Conservation (phyloP, 495 filamentous ascomycete species). For the Elaphomyces granulatus region DNA sequence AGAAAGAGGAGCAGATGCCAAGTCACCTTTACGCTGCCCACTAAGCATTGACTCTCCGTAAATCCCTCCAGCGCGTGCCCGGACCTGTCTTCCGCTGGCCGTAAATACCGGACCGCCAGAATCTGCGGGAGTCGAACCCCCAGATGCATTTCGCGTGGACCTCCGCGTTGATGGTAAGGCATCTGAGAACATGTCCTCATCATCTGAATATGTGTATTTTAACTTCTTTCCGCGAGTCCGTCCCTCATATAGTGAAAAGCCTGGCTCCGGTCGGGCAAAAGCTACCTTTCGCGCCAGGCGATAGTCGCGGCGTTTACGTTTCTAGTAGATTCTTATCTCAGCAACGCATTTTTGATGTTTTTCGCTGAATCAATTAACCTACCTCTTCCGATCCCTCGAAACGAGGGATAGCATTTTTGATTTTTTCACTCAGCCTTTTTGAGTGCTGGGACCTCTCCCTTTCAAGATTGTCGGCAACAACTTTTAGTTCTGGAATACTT, state of each 20-base stretch:
- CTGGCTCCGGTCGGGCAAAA: constrained; percentile 76
- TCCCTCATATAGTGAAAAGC: constrained; percentile 89
- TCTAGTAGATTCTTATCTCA: too few relatives aligned
- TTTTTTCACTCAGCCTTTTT: constrained; percentile 58
- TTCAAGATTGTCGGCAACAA: constrained; percentile 56
- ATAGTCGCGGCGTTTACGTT: constrained; percentile 87
- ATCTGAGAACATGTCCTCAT: constrained; percentile 69
- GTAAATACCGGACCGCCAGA: constrained; percentile 65
- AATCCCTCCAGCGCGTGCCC: constrained; percentile 54
- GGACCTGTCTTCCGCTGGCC: constrained; percentile 77
- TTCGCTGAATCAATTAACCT: too few relatives aligned
- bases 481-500: constrained; percentile 70
- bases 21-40: constrained; percentile 31
- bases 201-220: constrained; percentile 90
- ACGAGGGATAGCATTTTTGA: constrained; percentile 69
- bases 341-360: too few relatives aligned
- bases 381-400: constrained; percentile 92
- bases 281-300: constrained; percentile 70
- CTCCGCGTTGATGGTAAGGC: constrained; percentile 46
- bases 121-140: constrained; percentile 55
- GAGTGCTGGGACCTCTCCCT: constrained; percentile 69
- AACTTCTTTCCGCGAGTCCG: constrained; percentile 90
- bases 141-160: constrained; percentile 56
- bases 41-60: constrained; percentile 61
- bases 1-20: constrained; percentile 5